Percentiles rank a stretch among this genome's conserved stretches.
Evolutionary conservation across 2,329 filamentous ascomycete genomes (phyloP).

Genomic region (Ceratocystis variospora): DNA sequence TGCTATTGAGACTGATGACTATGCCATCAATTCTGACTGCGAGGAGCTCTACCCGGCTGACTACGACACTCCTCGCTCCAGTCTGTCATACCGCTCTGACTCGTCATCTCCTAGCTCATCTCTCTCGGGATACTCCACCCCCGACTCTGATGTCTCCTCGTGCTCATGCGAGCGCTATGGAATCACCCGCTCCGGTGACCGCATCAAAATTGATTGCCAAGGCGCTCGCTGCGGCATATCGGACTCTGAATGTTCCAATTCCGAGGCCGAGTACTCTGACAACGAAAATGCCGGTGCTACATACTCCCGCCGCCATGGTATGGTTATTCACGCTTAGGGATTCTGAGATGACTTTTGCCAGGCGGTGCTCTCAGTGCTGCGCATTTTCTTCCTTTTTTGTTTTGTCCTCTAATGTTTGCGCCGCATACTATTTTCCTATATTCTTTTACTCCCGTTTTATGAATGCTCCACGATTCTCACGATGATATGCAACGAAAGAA

Average conservation of each 20-base stretch:
- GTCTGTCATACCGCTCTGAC: constrained; percentile 58
- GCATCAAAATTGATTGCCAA: constrained; percentile 92
- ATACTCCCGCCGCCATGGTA: constrained; percentile 49
- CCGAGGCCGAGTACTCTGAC: constrained; percentile 33
- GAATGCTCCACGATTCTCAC: neutral
- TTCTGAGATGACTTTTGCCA: neutral
- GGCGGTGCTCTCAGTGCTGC: neutral
- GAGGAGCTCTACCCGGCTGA: constrained; percentile 32
- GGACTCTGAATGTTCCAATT: constrained; percentile 40
- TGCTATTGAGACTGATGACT: constrained; percentile 55
- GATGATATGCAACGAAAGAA: neutral
- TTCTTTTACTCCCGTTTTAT: neutral
- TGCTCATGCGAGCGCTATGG: constrained; percentile 96
- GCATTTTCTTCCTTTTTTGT: neutral
- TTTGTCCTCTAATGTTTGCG: neutral
- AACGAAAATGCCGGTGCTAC: constrained; percentile 31
- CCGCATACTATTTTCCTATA: neutral
- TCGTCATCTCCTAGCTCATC: constrained; percentile 61
- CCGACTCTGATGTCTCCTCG: constrained; percentile 57
- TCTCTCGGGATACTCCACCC: constrained; percentile 65
- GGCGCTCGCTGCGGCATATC: constrained; percentile 60
- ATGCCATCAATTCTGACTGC: constrained; percentile 39
- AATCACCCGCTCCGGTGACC: constrained; percentile 82
- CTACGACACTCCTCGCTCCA: constrained; percentile 54
- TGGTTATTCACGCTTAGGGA: constrained; percentile 35